Evolutionary conservation across 257 asterid genomes (phyloP), one percentile per base, ranked within the genome.

Genomic region (Fraxinus quadrangulata): DNA sequence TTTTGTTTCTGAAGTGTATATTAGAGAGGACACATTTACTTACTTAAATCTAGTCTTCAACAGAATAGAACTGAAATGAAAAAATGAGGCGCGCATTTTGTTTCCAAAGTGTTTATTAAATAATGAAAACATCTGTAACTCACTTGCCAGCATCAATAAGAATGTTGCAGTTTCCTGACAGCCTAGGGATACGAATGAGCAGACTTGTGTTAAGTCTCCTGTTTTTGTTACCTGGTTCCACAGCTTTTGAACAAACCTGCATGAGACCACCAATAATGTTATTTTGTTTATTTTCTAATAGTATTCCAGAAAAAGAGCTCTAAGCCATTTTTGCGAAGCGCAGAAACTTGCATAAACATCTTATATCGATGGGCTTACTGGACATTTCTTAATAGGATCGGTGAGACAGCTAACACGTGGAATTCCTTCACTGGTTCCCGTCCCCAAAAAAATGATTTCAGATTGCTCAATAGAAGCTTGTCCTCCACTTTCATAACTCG

Each of bases 361-460:
- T 47, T 76, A 54, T 30, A 47, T 72, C 36, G 47, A 56, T 26
- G 67, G 37, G 74, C 94, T 87, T 83, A 96, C 97, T 13, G 88
- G 89, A 81, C 99, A 96, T 79, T 83, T 81, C 81, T 86, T 89
- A 70, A 83, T 31, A 81, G 94, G 92, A 78, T 93, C 79, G 40
- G 99, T 93, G 76, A 96, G 99, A 89, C 99, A 96, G 91, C 99
- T 96, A 78, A 96, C 97, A 5, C 99, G 97, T 4, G 98, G 98
- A 81, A 96, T 92, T 79, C 99, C 99, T 85, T 96, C 97, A 83
- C 99, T 96, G 74, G 99, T 96, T 74, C 97, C 99, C 13, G 99
- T 93, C 75, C 98, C 99, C 11, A 90, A 30, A 77, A 96, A 96
- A 68, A 93, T 77, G 76, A 96, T 86, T 82, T 96, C 98, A 26